Conservation (phyloP, 768 basidiomycete genomes). For the Amanita muscaria region DNA sequence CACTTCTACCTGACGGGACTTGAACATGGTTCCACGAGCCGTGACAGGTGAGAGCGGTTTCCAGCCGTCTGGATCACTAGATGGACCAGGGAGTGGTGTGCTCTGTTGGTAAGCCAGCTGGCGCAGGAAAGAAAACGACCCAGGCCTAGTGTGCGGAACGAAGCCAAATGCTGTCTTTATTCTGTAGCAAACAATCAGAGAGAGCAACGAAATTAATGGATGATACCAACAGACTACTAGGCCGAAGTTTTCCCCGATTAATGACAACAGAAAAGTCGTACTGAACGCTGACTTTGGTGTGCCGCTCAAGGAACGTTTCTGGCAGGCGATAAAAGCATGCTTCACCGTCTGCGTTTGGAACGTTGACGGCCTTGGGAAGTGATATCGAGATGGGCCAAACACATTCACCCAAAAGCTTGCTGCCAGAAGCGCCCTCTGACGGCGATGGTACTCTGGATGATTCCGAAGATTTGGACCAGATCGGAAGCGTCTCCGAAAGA, state of each 20-base stretch:
- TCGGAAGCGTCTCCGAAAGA: slow-evolving; percentile 31
- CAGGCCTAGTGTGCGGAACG: slow-evolving; percentile 37
- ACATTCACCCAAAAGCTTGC: slow-evolving; percentile 38
- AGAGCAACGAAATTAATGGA: not conserved
- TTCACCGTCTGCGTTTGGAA: slow-evolving; percentile 29
- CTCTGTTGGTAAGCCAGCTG: slow-evolving; percentile 41
- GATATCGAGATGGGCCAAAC: slow-evolving; percentile 41
- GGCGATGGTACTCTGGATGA: slow-evolving; percentile 32
- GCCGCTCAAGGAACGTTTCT: slow-evolving; percentile 45
- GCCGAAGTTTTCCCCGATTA: slow-evolving; percentile 38
- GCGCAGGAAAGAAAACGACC: slow-evolving; percentile 35
- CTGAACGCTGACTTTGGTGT: slow-evolving; percentile 38
- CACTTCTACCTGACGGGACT: slow-evolving; percentile 29
- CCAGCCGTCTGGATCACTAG: slow-evolving; percentile 46
- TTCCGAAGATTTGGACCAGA: slow-evolving; percentile 40
- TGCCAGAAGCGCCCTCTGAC: slow-evolving; percentile 29
- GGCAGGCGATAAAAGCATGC: slow-evolving; percentile 34
- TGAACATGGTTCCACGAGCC: slow-evolving; percentile 33
- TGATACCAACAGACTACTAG: slow-evolving; percentile 35
- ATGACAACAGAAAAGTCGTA: slow-evolving; percentile 41
- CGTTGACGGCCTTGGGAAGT: slow-evolving; percentile 33
- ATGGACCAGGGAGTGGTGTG: slow-evolving; percentile 35
- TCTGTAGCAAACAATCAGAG: slow-evolving; percentile 17
- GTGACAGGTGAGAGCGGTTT: slow-evolving; percentile 31
- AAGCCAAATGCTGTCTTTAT: slow-evolving; percentile 48